Evolutionary conservation across 495 filamentous ascomycete species (phyloP).

Genomic region (Endocarpon pusillum): DNA sequence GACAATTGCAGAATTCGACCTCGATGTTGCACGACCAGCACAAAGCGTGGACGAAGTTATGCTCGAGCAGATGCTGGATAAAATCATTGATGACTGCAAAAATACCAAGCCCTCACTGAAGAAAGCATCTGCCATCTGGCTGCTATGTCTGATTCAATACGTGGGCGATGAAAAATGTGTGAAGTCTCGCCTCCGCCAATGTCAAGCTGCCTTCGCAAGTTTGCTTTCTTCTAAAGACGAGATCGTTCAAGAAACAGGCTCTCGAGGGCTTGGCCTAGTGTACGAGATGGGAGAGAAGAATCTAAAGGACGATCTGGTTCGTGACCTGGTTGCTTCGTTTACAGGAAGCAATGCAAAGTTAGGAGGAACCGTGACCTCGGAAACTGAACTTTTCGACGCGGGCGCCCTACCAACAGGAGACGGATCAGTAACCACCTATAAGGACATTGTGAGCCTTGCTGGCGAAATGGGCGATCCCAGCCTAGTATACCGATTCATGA

Average conservation of each 20-base stretch:
- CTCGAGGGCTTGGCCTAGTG: slow-evolving; percentile 71
- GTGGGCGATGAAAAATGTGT: slow-evolving; percentile 60
- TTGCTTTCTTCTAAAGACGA: slow-evolving; percentile 82
- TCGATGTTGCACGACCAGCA: slow-evolving; percentile 31
- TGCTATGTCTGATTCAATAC: slow-evolving; percentile 81
- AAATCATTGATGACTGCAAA: slow-evolving; percentile 54
- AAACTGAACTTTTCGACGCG: slow-evolving; percentile 89
- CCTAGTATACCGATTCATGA: slow-evolving; percentile 94
- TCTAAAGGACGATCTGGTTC: slow-evolving; percentile 66
- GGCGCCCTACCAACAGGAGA: slow-evolving; percentile 83
- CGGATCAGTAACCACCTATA: slow-evolving; percentile 83
- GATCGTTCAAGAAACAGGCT: slow-evolving; percentile 87
- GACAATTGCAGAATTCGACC: slow-evolving; percentile 39
- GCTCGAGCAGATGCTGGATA: slow-evolving; percentile 41
- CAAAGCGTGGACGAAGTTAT: slow-evolving; percentile 27
- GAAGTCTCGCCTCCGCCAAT: slow-evolving; percentile 53
- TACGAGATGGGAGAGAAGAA: slow-evolving; percentile 77
- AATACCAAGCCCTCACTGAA: slow-evolving; percentile 71
- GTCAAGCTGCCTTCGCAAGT: slow-evolving; percentile 72
- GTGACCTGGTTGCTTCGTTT: slow-evolving; percentile 73
- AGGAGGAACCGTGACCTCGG: slow-evolving; percentile 58
- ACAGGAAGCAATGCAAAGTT: slow-evolving; percentile 57
- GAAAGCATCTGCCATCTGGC: slow-evolving; percentile 83
- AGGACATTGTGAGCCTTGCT: slow-evolving; percentile 83
- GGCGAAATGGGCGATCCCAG: slow-evolving; percentile 88